Base-by-base conservation (phyloP, 805 yeast genomes). In the Candida peoriensis region DNA sequence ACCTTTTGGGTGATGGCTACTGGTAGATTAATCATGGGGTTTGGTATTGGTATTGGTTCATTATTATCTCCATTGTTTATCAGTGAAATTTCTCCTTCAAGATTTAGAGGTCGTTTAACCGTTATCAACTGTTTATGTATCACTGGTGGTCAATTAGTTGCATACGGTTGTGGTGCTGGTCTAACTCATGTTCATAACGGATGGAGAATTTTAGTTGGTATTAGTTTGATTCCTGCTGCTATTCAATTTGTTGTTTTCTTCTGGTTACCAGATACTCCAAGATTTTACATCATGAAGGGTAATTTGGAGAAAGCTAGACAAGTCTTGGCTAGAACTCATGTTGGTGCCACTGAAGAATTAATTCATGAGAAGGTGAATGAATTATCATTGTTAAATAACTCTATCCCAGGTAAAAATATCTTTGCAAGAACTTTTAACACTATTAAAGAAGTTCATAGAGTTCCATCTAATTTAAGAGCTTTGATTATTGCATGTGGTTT, bases 31-130 rank as follows among this genome's bases (percentile, higher is more conserved):
- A 68, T 90, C 31, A 84, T 93, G 81, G 98, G 98, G 13, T 84
- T 85, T 60, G 97, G 96, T 49, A 97, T 90, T 19, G 98, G 98
- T 47, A 73, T 85, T 36, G 97, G 97, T 1, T 88, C 97, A 3
- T 66, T 90, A 35, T 81, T 87, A 37, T 87, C 97, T n/a, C 98
- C 98, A 1, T 68, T 90, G 38, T 89, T 88, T 69, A 83, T 90
- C 42, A 70, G 87, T 37, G 98, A 90, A 60, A 73, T 89, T 57
- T 95, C 97, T 4, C 97, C 98, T 20, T 75, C 93, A 12, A 76
- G 79, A 57, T 86, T 85, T 57, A 75, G 98, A 57, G 97, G 97
- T 37, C 72, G 97, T 43, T 70, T 90, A 36, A 93, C 94, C 23
- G 86, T 89, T 6, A 72, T 89, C 38, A 88, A 89, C 59, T 87